Evolutionary conservation across 345 rosid species (phyloP).

Genomic region (Populus euphratica): DNA sequence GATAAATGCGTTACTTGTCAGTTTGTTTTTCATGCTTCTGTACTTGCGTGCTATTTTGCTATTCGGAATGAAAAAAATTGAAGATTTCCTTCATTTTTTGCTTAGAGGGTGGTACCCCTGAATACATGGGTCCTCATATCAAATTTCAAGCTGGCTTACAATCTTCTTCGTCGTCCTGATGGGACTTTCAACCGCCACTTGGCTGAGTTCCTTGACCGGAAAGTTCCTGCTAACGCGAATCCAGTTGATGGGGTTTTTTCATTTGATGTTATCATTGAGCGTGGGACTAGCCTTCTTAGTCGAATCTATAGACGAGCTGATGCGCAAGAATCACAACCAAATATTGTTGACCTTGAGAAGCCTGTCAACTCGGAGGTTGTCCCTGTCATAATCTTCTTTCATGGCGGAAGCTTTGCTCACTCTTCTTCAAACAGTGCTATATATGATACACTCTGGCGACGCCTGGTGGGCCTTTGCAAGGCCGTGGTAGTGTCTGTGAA

Average conservation of each 20-base stretch:
- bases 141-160: conserved; percentile 79
- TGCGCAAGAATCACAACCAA: conserved; percentile 41
- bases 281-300: conserved; percentile 46
- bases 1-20: conserved; percentile 5
- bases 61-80: background rate
- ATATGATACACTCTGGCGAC: conserved; percentile 74
- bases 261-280: conserved; percentile 67
- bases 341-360: conserved; percentile 57
- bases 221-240: conserved; percentile 65
- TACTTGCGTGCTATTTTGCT: background rate
- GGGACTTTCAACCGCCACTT: conserved; percentile 90
- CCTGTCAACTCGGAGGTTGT: conserved; percentile 58
- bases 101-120: conserved; percentile 79
- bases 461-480: conserved; percentile 61
- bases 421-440: conserved; percentile 80
- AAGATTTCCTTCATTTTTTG: conserved; percentile 17
- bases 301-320: conserved; percentile 63
- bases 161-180: conserved; percentile 76
- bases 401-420: conserved; percentile 95
- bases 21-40: background rate
- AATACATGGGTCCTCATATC: conserved; percentile 91
- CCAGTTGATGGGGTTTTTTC: conserved; percentile 78
- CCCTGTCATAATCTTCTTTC: conserved; percentile 80
- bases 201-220: conserved; percentile 89
- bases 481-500: conserved; percentile 88